These are phyloP conservation scores for Nakaseomyces sp. DNA, from an alignment of 1,139 yeast species.

Conservation along the genomic window DNA sequence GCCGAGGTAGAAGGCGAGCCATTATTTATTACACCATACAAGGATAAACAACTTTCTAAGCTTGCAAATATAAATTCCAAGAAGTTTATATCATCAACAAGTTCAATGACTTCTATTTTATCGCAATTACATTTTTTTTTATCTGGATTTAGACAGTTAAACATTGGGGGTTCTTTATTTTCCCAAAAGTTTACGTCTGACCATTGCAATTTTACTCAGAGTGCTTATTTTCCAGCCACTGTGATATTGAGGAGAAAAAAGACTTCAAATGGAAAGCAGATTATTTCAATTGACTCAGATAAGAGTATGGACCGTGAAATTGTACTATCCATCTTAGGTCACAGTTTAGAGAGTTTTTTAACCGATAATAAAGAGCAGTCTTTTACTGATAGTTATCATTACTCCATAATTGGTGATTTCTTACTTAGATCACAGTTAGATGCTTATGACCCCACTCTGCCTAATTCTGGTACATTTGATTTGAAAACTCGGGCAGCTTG, in stretches of 20 bases:
- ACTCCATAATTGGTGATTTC: conserved; percentile 59
- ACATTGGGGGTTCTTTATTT: conserved; percentile 33
- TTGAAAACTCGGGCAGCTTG: conserved; percentile 86
- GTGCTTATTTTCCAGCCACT: conserved; percentile 38
- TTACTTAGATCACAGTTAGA: conserved; percentile 87
- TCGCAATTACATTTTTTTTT: conserved; percentile 64
- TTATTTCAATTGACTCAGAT: conserved; percentile 65
- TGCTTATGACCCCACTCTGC: conserved; percentile 65
- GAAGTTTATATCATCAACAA: conserved; percentile 70
- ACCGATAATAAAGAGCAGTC: conserved; percentile 36
- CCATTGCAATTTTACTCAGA: conserved; percentile 28
- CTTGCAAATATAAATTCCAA: conserved; percentile 39
- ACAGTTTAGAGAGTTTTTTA: conserved; percentile 62
- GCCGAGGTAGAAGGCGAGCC: conserved; percentile 22
- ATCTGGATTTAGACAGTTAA: conserved; percentile 51
- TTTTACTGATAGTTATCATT: conserved; percentile 46
- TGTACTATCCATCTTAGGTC: conserved; percentile 70
- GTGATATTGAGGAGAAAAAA: conserved; percentile 36
- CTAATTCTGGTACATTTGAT: conserved; percentile 90
- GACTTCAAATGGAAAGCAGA: conserved; percentile 18
- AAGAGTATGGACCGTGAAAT: conserved; percentile 60
- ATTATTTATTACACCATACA: conserved; percentile 57
- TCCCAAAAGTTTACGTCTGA: conserved; percentile 36
- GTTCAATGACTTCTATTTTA: conserved; percentile 73
- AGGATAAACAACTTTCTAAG: conserved; percentile 45